A percentile compares a stretch with the other conserved stretches of the same genome.
These are phyloP conservation scores for Citrullus amarus DNA, from an alignment of 306 rosid genomes.

Conservation along the genomic window DNA sequence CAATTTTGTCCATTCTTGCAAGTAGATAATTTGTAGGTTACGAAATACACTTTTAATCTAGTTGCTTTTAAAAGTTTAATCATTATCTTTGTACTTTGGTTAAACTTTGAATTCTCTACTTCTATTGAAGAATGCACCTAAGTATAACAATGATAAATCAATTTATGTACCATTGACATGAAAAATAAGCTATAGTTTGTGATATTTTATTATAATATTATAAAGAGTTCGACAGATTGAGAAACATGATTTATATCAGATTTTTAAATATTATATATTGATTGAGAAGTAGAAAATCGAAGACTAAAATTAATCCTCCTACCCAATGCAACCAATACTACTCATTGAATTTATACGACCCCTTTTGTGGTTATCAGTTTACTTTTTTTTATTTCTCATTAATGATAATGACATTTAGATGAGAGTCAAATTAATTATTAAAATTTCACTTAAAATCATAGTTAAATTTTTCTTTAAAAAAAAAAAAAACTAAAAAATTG, in stretches of 20 bases:
- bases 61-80: background rate
- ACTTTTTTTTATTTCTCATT: background rate
- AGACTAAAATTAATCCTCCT: no score
- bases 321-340: no score
- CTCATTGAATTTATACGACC: background rate
- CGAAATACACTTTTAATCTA: no score
- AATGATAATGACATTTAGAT: background rate
- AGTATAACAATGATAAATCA: background rate
- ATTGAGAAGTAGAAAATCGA: no score
- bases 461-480: no score
- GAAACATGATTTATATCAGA: background rate
- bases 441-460: no score
- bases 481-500: background rate
- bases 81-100: background rate
- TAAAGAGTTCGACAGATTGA: background rate
- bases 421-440: no score
- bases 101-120: background rate
- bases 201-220: background rate
- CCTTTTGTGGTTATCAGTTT: background rate
- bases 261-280: no score
- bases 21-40: background rate
- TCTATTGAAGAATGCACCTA: background rate
- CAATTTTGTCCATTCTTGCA: background rate
- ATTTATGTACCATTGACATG: background rate
- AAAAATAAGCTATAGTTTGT: background rate